Evolutionary conservation across 495 filamentous ascomycete genomes (phyloP).

Genomic region (Penicillium pancosmium): DNA sequence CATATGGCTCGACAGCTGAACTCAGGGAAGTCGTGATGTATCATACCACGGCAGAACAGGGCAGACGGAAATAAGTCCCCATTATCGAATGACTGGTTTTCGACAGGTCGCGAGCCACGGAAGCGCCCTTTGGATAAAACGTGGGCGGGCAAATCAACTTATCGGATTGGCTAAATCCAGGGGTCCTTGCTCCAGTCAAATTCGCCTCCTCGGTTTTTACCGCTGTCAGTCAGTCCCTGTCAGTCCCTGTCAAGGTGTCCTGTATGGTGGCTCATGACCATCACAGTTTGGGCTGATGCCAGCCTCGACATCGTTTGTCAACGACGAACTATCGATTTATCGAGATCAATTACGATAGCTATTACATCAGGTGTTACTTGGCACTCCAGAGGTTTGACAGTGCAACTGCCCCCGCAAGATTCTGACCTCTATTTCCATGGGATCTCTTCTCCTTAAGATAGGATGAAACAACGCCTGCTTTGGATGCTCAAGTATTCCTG

Average conservation of each 20-base stretch:
- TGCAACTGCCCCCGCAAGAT: constrained; percentile 9
- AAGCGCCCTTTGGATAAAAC: constrained; percentile 18
- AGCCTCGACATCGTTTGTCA: constrained; percentile 14
- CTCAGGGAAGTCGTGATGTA: background rate
- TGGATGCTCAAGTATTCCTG: background rate
- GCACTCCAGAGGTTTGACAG: constrained; percentile 9
- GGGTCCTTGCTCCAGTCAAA: constrained; percentile 8
- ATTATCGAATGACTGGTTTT: constrained; percentile 12
- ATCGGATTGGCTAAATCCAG: background rate
- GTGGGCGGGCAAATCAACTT: constrained; percentile 16
- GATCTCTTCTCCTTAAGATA: background rate
- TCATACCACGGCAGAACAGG: background rate
- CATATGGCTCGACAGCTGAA: background rate
- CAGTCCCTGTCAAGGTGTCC: constrained; percentile 12
- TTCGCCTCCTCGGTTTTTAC: constrained; percentile 22
- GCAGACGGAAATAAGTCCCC: constrained; percentile 7
- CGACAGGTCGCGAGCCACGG: constrained; percentile 23
- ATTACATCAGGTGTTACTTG: constrained; percentile 29
- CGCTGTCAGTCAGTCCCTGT: constrained; percentile 16
- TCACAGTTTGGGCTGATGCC: constrained; percentile 8
- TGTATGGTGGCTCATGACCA: constrained; percentile 8
- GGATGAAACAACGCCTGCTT: background rate
- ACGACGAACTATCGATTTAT: constrained; percentile 1
- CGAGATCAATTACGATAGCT: constrained; percentile 8
- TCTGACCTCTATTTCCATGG: background rate